These are phyloP conservation scores for Botrytis porri DNA, from an alignment of 2,329 filamentous ascomycete genomes.

Conservation along the genomic window DNA sequence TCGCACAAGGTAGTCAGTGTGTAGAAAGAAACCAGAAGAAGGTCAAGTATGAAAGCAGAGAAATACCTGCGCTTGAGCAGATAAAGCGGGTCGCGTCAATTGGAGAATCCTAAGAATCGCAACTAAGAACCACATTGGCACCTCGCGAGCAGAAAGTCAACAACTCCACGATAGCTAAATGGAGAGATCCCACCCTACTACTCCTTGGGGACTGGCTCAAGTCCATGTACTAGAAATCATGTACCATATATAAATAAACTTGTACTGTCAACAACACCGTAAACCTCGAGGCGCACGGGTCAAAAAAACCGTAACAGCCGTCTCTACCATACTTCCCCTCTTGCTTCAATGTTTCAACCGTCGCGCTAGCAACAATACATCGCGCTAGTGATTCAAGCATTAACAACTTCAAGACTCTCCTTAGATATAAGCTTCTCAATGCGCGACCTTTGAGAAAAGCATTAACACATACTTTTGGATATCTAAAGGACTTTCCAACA, in stretches of 20 bases:
- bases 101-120: background rate
- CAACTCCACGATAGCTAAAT: background rate
- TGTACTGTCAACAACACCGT: background rate
- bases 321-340: background rate
- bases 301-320: background rate
- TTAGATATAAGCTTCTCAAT: background rate
- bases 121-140: background rate
- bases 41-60: background rate
- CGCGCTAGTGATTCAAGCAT: background rate
- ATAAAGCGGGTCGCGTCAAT: too few relatives aligned
- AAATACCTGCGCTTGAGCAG: background rate
- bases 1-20: background rate
- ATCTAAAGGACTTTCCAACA: background rate
- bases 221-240: background rate
- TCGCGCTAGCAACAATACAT: background rate
- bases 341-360: background rate
- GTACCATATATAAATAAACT: background rate
- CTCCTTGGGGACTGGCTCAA: too few relatives aligned
- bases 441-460: background rate
- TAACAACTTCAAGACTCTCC: background rate
- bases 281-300: background rate
- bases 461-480: background rate
- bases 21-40: background rate
- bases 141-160: background rate
- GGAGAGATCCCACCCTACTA: background rate